phyloP scores from a whole-genome alignment of 495 filamentous ascomycete species.

The Podospora comata region DNA sequence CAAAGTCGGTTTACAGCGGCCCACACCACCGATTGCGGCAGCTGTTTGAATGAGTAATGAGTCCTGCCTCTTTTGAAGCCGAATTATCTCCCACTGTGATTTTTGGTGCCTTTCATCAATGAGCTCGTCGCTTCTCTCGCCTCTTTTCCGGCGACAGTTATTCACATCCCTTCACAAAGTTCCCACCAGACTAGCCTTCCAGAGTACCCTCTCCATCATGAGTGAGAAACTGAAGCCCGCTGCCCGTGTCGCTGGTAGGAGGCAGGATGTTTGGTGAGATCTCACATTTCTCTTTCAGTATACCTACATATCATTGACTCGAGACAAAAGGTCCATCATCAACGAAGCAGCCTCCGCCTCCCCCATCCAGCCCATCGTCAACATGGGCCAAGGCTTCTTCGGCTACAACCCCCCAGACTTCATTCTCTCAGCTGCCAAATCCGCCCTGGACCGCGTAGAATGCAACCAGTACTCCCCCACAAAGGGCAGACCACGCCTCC shows the following conservation, averaged over 20 bases:
- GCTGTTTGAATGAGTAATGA: slow-evolving; percentile 3
- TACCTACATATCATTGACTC: not conserved
- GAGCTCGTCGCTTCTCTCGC: slow-evolving; percentile 11
- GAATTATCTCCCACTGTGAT: slow-evolving; percentile 2
- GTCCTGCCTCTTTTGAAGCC: not conserved
- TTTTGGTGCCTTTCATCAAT: slow-evolving; percentile 3
- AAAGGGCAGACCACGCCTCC: slow-evolving; percentile 83
- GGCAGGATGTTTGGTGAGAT: slow-evolving; percentile 88
- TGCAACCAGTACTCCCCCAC: slow-evolving; percentile 99
- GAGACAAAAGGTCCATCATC: slow-evolving; percentile 71
- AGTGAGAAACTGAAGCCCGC: slow-evolving; percentile 61
- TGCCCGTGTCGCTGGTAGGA: slow-evolving; percentile 69
- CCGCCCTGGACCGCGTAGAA: slow-evolving; percentile 85
- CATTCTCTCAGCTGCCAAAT: slow-evolving; percentile 85
- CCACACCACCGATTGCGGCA: slow-evolving; percentile 5
- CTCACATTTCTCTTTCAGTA: not conserved
- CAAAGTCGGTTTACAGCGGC: not conserved
- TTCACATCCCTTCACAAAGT: not conserved
- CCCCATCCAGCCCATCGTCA: slow-evolving; percentile 85
- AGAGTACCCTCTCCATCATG: slow-evolving; percentile 28
- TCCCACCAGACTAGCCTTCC: slow-evolving; percentile 21
- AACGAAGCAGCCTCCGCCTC: slow-evolving; percentile 85
- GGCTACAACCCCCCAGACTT: slow-evolving; percentile 95
- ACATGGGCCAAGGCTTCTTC: slow-evolving; percentile 97
- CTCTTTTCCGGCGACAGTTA: slow-evolving; percentile 16